Evolutionary conservation across 768 basidiomycete genomes (phyloP).

Genomic region (Rossbeevera mucosa): DNA sequence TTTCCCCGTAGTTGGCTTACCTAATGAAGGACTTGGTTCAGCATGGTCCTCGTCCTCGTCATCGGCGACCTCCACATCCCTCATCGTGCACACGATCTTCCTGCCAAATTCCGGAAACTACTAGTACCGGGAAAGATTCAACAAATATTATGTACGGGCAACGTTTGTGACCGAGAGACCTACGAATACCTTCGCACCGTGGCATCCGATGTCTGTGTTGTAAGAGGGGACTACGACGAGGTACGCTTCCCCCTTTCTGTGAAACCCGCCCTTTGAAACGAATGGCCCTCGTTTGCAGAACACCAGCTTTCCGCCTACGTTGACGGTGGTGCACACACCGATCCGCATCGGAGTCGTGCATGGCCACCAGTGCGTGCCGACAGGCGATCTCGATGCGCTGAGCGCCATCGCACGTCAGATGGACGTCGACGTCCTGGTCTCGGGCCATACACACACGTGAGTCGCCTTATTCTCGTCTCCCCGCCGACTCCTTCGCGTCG

Average conservation of each 20-base stretch:
- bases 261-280: background rate
- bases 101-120: slow-evolving; percentile 94
- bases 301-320: slow-evolving; percentile 71
- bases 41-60: slow-evolving; percentile 81
- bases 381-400: slow-evolving; percentile 88
- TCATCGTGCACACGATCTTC: slow-evolving; percentile 82
- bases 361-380: slow-evolving; percentile 90
- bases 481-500: background rate
- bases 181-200: slow-evolving; percentile 94
- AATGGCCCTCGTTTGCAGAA: slow-evolving; percentile 36
- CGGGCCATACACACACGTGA: slow-evolving; percentile 92
- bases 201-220: slow-evolving; percentile 88
- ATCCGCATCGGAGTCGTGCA: slow-evolving; percentile 91
- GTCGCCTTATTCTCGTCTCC: slow-evolving; percentile 25
- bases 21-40: slow-evolving; percentile 19
- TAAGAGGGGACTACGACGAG: slow-evolving; percentile 95
- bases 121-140: slow-evolving; percentile 95
- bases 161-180: slow-evolving; percentile 95
- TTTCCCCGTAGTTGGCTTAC: slow-evolving; percentile 17
- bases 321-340: slow-evolving; percentile 75
- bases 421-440: slow-evolving; percentile 95
- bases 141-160: slow-evolving; percentile 96
- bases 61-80: slow-evolving; percentile 98
- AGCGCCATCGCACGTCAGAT: slow-evolving; percentile 87
- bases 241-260: slow-evolving; percentile 37